phyloP scores from a whole-genome alignment of 2,329 filamentous ascomycete species.

The Talaromyces sp. region DNA sequence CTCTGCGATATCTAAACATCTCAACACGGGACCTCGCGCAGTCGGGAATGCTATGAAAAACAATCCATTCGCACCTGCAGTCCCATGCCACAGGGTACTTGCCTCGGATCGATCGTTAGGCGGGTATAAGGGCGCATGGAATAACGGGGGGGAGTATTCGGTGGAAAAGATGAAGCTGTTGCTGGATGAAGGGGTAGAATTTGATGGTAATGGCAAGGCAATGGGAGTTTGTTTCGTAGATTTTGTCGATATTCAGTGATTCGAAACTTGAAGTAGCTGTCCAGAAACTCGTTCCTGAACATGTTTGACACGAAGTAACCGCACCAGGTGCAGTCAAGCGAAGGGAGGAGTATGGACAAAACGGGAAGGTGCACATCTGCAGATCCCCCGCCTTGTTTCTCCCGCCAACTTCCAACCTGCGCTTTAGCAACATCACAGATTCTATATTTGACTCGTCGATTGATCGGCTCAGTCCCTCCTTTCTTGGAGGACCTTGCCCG shows the following conservation, averaged over 20 bases:
- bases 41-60: constrained; percentile 69
- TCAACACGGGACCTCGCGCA: constrained; percentile 67
- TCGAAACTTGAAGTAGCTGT: neutral
- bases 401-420: neutral
- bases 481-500: too few species aligned
- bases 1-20: constrained; percentile 61
- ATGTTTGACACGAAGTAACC: too few species aligned
- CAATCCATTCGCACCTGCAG: constrained; percentile 77
- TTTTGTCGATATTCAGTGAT: constrained; percentile 23
- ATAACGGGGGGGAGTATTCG: constrained; percentile 41
- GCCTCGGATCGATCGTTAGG: constrained; percentile 60
- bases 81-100: constrained; percentile 77
- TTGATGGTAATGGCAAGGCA: constrained; percentile 41
- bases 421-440: neutral
- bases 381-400: too few species aligned
- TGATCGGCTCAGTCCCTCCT: too few species aligned
- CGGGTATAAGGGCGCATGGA: constrained; percentile 50
- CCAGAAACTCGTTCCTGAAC: neutral
- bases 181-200: constrained; percentile 40
- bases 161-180: constrained; percentile 39
- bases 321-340: too few species aligned
- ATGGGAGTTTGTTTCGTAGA: constrained; percentile 29
- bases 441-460: neutral
- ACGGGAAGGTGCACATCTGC: too few species aligned
- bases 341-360: too few species aligned